Conservation (phyloP, 805 yeast species). For the Yarrowia keelungensis region DNA sequence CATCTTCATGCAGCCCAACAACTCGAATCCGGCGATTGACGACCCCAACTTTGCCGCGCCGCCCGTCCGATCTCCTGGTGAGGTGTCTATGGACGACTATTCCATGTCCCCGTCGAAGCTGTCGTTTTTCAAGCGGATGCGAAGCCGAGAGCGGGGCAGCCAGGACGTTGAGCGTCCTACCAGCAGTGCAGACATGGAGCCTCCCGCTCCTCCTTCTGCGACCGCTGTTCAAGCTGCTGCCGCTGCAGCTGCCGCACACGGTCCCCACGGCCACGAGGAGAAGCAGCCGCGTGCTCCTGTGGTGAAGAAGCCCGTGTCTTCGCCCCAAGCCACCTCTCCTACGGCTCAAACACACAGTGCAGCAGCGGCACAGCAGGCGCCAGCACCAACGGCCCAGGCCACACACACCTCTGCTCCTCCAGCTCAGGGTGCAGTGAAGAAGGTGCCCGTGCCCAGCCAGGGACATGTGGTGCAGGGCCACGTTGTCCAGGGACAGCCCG, state of each 20-base stretch:
- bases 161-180: conserved; percentile 36
- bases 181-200: conserved; percentile 15
- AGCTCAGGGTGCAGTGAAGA: background rate
- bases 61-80: conserved; percentile 36
- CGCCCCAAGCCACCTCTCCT: background rate
- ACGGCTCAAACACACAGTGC: background rate
- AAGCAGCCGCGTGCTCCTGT: conserved; percentile 6
- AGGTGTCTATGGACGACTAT: conserved; percentile 35
- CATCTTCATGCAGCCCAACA: conserved; percentile 37
- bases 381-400: background rate
- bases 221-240: background rate
- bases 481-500: conserved; percentile 13
- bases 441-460: conserved; percentile 22
- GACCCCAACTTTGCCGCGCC: conserved; percentile 34
- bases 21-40: conserved; percentile 29
- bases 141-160: conserved; percentile 30
- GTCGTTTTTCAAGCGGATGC: conserved; percentile 37
- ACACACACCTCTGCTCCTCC: background rate
- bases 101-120: conserved; percentile 37
- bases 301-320: conserved; percentile 22
- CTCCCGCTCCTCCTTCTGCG: conserved; percentile 6
- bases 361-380: background rate
- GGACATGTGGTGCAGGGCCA: conserved; percentile 19
- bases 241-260: conserved; percentile 2
- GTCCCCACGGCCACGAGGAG: conserved; percentile 10